Base-by-base conservation (phyloP, 331 rosid species). In the Phaseolus coccineus region DNA sequence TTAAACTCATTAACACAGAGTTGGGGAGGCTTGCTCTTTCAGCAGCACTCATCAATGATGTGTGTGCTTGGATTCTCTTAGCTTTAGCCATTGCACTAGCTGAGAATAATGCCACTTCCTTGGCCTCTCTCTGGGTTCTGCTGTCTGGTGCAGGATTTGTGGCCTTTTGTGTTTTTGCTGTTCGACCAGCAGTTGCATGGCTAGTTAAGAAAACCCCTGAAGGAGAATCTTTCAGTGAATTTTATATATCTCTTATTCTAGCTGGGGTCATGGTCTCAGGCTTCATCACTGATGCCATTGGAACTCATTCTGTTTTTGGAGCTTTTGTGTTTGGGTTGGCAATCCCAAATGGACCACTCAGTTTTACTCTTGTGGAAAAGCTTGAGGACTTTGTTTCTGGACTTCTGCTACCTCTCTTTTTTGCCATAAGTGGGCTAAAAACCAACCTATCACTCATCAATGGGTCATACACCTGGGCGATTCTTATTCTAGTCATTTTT, bases 331-430 rank as follows among this genome's bases (percentile, higher is more conserved):
- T 91, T 68, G 99, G 99, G 8, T 77, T 96, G 50, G 86, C 89
- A 3, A 93, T 96, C 25, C 99, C 99, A 8, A 93, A 73, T 53
- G 98, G 99, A 9, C 94, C 98, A 0, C 93, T 93, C 6, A 96
- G 98, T 0, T 84, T 88, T 16, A 88, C 96, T 37, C 92, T 96
- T 9, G 91, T 96, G 2, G 99, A 96, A 75, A 96, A 91, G 90
- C 97, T 96, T 9, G 99, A 96, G 84, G 99, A 96, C 67, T 96
- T 96, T 48, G 92, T 96, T 28, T 96, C 99, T 0, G 99, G 98
- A 19, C 93, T 96, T 65, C 8, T 93, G 78, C 91, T 96, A 4
- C 99, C 99, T 84, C 94, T 96, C 14, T 96, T 91, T 74, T 96
- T 96, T 15, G 98, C 97, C 57, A 90, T 87, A 14, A 96, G 97